These are phyloP conservation scores for Aurifilum marmelostoma DNA, from an alignment of 2,329 filamentous ascomycete species.

Conservation along the genomic window DNA sequence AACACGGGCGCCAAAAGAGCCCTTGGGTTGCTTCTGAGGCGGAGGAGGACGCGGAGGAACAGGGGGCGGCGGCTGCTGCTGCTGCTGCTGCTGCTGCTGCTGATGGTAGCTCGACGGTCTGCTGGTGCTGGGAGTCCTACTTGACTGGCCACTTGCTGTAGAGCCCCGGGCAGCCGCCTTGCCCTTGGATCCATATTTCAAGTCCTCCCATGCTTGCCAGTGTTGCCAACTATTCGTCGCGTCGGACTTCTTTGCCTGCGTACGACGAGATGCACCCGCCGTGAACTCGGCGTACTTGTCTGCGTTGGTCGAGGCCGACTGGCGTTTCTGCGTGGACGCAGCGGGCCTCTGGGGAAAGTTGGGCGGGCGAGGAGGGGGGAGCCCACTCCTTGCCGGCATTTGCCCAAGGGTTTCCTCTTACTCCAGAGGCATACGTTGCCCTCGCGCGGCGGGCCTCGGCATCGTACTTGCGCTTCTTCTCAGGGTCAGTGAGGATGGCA, in stretches of 20 bases:
- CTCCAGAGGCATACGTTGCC: slow-evolving; percentile 57
- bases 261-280: slow-evolving; percentile 30
- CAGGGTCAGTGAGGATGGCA: slow-evolving; percentile 66
- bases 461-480: slow-evolving; percentile 57
- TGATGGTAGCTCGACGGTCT: slow-evolving; percentile 9
- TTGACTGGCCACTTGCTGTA: slow-evolving; percentile 22
- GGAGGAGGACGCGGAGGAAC: slow-evolving; percentile 53
- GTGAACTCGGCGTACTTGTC: slow-evolving; percentile 30
- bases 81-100: neutral
- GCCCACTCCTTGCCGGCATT: slow-evolving; percentile 54
- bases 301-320: slow-evolving; percentile 19
- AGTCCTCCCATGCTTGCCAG: slow-evolving; percentile 42
- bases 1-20: slow-evolving; percentile 54
- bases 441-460: slow-evolving; percentile 50
- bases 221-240: slow-evolving; percentile 32
- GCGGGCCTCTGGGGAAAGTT: slow-evolving; percentile 34
- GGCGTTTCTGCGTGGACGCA: slow-evolving; percentile 32
- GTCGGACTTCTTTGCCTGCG: slow-evolving; percentile 29
- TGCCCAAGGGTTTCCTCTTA: slow-evolving; percentile 61
- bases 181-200: slow-evolving; percentile 34
- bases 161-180: slow-evolving; percentile 31
- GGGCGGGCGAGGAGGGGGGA: slow-evolving; percentile 47
- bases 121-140: slow-evolving; percentile 20
- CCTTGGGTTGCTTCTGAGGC: slow-evolving; percentile 57
- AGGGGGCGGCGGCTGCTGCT: slow-evolving; percentile 41